Percentiles rank a stretch among this genome's conserved stretches.
Evolutionary conservation across 805 yeast species (phyloP).

Genomic region (Candida patagonica): DNA sequence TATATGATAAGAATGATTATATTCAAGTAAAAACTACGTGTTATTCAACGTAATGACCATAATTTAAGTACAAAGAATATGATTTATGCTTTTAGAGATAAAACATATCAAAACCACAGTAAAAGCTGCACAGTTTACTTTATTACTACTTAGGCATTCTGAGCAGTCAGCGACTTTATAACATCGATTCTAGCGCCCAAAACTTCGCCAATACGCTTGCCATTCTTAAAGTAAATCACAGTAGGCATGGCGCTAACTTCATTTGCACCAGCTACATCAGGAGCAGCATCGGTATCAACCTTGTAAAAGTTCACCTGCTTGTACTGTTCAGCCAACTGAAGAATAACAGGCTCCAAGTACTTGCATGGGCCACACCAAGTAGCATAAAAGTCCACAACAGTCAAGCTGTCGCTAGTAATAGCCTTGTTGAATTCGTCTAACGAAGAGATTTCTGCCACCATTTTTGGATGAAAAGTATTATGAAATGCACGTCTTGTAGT

Average conservation of each 20-base stretch:
- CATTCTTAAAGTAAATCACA: constrained; percentile 69
- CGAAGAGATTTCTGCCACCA: constrained; percentile 46
- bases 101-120: not conserved
- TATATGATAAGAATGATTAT: not conserved
- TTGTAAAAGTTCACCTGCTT: constrained; percentile 67
- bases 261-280: constrained; percentile 60
- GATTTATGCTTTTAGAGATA: not conserved
- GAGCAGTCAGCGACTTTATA: constrained; percentile 55
- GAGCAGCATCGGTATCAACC: constrained; percentile 83
- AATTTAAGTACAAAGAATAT: not conserved
- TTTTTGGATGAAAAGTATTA: constrained; percentile 19
- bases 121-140: not conserved
- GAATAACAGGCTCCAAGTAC: constrained; percentile 73
- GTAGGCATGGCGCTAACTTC: constrained; percentile 63
- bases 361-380: constrained; percentile 99
- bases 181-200: constrained; percentile 76
- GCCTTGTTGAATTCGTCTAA: constrained; percentile 58
- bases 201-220: constrained; percentile 67
- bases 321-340: constrained; percentile 44
- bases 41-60: not conserved
- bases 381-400: constrained; percentile 93
- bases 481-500: not conserved
- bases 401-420: constrained; percentile 56
- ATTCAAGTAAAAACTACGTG: not conserved
- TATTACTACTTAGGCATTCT: constrained; percentile 17